These are phyloP conservation scores for Nemania abortiva DNA, from an alignment of 2,329 filamentous ascomycete genomes.

Conservation along the genomic window DNA sequence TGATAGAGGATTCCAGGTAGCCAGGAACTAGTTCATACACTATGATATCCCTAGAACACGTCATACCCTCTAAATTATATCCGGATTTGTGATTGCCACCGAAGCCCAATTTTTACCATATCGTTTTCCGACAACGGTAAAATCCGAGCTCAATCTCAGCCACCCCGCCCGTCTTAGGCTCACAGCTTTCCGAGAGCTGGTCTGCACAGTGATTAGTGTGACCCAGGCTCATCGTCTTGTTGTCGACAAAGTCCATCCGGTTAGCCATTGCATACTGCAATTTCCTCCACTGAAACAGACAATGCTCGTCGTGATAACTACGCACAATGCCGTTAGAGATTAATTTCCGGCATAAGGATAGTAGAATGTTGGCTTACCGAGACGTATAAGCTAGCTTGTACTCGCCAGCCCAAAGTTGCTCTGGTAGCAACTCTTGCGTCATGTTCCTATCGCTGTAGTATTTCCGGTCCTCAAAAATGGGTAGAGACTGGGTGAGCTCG, in stretches of 20 bases:
- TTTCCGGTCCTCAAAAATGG: conserved; percentile 39
- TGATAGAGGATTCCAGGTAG: too few species aligned
- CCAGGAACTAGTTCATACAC: too few species aligned
- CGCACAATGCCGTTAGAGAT: neutral
- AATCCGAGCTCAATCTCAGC: conserved; percentile 38
- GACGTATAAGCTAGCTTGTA: conserved; percentile 35
- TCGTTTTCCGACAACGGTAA: conserved; percentile 40
- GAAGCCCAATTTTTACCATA: conserved; percentile 25
- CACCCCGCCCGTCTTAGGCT: conserved; percentile 30
- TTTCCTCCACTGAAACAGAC: conserved; percentile 42
- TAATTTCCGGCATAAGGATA: too few species aligned
- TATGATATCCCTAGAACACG: too few species aligned
- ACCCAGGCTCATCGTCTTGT: conserved; percentile 41
- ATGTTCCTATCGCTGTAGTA: conserved; percentile 40
- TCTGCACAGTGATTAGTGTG: conserved; percentile 42
- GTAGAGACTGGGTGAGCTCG: conserved; percentile 37
- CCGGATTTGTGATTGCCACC: neutral
- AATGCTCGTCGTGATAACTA: conserved; percentile 40
- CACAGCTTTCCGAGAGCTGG: conserved; percentile 37
- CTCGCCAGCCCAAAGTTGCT: conserved; percentile 39
- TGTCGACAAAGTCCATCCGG: conserved; percentile 39
- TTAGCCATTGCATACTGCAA: conserved; percentile 41
- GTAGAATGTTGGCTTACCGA: conserved; percentile 18
- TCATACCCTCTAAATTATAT: too few species aligned
- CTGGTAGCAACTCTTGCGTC: conserved; percentile 29